A percentile compares a stretch with the other conserved stretches of the same genome.
Conservation (phyloP, 2,329 filamentous ascomycete genomes). For the Claviceps sp. region DNA sequence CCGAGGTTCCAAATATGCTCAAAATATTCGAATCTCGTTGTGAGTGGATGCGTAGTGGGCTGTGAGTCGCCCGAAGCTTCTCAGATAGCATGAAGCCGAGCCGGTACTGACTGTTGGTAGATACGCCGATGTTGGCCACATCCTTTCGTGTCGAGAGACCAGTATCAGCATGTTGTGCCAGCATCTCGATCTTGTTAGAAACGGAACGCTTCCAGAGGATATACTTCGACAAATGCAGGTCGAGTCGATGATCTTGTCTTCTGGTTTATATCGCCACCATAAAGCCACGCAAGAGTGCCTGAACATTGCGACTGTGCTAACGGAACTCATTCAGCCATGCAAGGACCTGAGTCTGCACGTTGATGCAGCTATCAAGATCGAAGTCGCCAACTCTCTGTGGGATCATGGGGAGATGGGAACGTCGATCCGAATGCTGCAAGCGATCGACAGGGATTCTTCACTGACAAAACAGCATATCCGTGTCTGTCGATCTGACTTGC, state of each 20-base stretch:
- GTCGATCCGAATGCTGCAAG: conserved; percentile 79
- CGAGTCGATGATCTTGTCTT: conserved; percentile 61
- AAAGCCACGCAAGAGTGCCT: conserved; percentile 75
- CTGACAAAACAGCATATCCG: conserved; percentile 56
- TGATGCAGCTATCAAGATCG: conserved; percentile 63
- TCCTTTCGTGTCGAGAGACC: conserved; percentile 73
- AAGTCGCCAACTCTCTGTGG: conserved; percentile 85
- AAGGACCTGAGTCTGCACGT: conserved; percentile 59
- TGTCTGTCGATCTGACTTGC: conserved; percentile 62
- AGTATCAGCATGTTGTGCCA: conserved; percentile 68
- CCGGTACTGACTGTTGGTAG: conserved; percentile 24
- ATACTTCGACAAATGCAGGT: conserved; percentile 61
- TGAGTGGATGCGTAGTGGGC: conserved; percentile 70
- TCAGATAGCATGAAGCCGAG: background rate
- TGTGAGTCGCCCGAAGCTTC: conserved; percentile 35
- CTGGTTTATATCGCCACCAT: conserved; percentile 65
- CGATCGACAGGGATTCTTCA: conserved; percentile 46
- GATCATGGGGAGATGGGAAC: conserved; percentile 81
- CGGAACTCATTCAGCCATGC: conserved; percentile 59
- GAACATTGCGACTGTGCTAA: conserved; percentile 73
- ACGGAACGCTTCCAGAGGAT: conserved; percentile 45
- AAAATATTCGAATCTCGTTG: conserved; percentile 50
- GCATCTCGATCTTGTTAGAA: conserved; percentile 47
- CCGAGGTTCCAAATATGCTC: conserved; percentile 50
- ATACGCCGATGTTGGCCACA: conserved; percentile 64